These are phyloP conservation scores for Adenanthera pavonina DNA, from an alignment of 306 rosid species.

Conservation along the genomic window DNA sequence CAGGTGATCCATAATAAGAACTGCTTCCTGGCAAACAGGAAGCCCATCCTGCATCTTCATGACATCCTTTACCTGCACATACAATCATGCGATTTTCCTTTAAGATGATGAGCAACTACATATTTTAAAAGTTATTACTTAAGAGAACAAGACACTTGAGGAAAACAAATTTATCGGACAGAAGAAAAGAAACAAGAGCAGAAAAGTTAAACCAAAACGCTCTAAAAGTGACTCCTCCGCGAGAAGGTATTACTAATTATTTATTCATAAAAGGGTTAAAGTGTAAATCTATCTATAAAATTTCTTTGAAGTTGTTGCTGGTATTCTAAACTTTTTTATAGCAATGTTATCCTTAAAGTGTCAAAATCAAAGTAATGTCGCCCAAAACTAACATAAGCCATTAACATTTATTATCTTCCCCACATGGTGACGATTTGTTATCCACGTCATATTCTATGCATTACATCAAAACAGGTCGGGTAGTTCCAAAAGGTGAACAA, in stretches of 20 bases:
- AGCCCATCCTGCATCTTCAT: conserved; percentile 92
- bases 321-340: too few relatives aligned
- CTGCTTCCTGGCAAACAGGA: conserved; percentile 85
- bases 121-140: not conserved
- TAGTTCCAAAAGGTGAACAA: too few relatives aligned
- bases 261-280: too few relatives aligned
- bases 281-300: too few relatives aligned
- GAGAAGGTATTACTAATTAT: not conserved
- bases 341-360: too few relatives aligned
- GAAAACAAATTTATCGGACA: not conserved
- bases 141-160: not conserved
- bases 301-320: too few relatives aligned
- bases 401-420: too few relatives aligned
- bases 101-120: not conserved
- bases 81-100: conserved; percentile 5
- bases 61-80: conserved; percentile 79
- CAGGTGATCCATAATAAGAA: conserved; percentile 89
- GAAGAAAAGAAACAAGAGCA: not conserved
- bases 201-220: not conserved
- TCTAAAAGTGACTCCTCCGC: not conserved
- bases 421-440: too few relatives aligned
- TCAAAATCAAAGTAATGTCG: too few relatives aligned
- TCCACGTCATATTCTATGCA: too few relatives aligned
- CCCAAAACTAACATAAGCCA: too few relatives aligned
- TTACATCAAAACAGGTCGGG: too few relatives aligned